Evolutionary conservation across 163 green algal species (phyloP).

Genomic region (Scenedesmus sp.): DNA sequence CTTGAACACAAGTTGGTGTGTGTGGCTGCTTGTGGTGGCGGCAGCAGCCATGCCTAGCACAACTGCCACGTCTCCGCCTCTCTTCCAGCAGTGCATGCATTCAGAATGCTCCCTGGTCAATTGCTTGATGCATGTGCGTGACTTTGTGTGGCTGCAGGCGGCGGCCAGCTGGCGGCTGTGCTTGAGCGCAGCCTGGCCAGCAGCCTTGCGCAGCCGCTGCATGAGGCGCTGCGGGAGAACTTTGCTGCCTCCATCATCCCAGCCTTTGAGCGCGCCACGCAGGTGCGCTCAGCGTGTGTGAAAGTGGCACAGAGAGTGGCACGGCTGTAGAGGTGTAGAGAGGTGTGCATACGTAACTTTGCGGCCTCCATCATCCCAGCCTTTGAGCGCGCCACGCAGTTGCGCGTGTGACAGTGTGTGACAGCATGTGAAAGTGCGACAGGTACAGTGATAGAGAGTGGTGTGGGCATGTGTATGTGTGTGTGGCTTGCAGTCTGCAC

Average conservation of each 20-base stretch:
- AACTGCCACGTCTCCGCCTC: too few species aligned
- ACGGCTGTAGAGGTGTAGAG: too few species aligned
- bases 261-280: constrained; percentile 78
- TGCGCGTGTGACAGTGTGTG: not conserved
- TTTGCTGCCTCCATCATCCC: constrained; percentile 78
- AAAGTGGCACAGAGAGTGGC: too few species aligned
- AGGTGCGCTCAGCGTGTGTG: constrained; percentile 28
- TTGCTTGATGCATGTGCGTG: not conserved
- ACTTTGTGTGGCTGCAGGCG: not conserved
- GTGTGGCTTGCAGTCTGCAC: not conserved
- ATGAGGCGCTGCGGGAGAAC: constrained; percentile 65
- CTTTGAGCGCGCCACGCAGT: constrained; percentile 78
- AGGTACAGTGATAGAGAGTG: too few species aligned
- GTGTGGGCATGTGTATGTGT: not conserved
- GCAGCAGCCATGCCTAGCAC: too few species aligned
- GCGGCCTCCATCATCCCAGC: constrained; percentile 73
- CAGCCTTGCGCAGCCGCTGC: constrained; percentile 59
- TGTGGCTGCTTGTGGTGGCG: too few species aligned
- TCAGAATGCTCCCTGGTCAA: too few species aligned
- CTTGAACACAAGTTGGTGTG: too few species aligned
- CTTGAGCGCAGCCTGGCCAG: constrained; percentile 31
- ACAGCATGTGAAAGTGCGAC: too few species aligned
- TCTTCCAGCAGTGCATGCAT: too few species aligned
- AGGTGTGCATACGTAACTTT: constrained; percentile 50
- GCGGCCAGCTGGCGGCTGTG: not conserved